Evolutionary conservation across 345 rosid species (phyloP).

Genomic region (Adansonia digitata): DNA sequence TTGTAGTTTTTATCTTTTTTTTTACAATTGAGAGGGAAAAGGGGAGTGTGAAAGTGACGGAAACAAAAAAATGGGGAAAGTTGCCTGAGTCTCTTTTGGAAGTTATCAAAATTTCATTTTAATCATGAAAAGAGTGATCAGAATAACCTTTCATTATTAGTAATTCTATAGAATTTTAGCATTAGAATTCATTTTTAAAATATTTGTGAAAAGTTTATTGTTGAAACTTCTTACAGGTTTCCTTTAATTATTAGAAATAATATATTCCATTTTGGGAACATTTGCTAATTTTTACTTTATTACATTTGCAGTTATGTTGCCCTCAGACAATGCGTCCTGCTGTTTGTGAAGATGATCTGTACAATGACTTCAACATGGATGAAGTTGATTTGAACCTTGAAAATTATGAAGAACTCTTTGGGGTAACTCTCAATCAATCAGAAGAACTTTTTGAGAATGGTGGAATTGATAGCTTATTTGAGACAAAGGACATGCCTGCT

Average conservation of each 20-base stretch:
- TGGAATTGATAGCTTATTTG: slow-evolving; percentile 82
- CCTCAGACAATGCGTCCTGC: slow-evolving; percentile 38
- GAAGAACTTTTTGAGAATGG: slow-evolving; percentile 78
- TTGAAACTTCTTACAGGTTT: background rate
- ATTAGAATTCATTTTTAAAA: background rate
- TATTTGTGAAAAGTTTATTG: background rate
- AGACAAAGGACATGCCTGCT: slow-evolving; percentile 48
- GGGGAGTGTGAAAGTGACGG: background rate
- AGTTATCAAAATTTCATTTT: background rate
- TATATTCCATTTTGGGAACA: background rate
- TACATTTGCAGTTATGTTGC: slow-evolving; percentile 37
- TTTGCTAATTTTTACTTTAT: slow-evolving; percentile 5
- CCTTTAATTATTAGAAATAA: background rate
- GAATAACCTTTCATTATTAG: background rate
- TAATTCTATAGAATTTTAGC: background rate
- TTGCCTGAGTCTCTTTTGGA: background rate
- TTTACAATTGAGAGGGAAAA: background rate
- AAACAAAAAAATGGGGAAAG: background rate
- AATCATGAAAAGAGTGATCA: background rate
- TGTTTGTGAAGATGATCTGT: slow-evolving; percentile 50
- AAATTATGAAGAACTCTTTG: slow-evolving; percentile 92
- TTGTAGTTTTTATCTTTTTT: background rate
- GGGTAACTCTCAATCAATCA: slow-evolving; percentile 60
- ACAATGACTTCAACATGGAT: slow-evolving; percentile 65
- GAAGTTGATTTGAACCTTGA: slow-evolving; percentile 80